Percentiles rank a stretch among this genome's conserved stretches.
Conservation (phyloP, 257 asterid genomes). For the Solanum paucissectum region DNA sequence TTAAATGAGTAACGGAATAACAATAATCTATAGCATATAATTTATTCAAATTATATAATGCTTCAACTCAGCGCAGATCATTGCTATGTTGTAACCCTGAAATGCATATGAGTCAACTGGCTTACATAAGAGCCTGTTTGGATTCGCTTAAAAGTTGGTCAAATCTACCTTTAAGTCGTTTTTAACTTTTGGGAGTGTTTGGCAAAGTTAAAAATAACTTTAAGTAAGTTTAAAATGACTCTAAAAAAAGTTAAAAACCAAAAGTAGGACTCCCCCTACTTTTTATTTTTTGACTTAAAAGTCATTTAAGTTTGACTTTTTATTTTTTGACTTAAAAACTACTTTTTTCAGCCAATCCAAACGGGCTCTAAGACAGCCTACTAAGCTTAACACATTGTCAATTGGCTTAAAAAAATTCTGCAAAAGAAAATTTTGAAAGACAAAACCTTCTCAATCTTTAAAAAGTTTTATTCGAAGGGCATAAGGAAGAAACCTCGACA, state of each 20-base stretch:
- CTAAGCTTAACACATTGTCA: not conserved
- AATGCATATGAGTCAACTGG: not conserved
- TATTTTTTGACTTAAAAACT: not conserved
- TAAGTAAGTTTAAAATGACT: not conserved
- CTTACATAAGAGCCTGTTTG: not conserved
- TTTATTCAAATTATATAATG: not conserved
- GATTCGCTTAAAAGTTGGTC: not conserved
- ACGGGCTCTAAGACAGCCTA: not conserved
- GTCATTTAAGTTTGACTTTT: too few species aligned
- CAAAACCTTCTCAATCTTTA: not conserved
- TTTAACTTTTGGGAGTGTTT: not conserved
- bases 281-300: too few species aligned
- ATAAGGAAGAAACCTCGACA: conserved; percentile 46
- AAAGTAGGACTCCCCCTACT: not conserved
- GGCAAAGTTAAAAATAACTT: not conserved
- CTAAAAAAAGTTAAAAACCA: not conserved
- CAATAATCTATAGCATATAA: not conserved
- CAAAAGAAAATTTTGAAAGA: not conserved
- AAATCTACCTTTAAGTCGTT: not conserved
- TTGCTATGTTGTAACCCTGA: not conserved
- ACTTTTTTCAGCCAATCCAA: not conserved
- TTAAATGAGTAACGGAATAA: not conserved
- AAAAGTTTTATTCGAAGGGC: not conserved
- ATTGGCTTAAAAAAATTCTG: not conserved
- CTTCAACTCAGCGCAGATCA: not conserved